A percentile compares a stretch with the other conserved stretches of the same genome.
Evolutionary conservation across 176 grass and related monocot species (phyloP).

Genomic region (Carex pumila): DNA sequence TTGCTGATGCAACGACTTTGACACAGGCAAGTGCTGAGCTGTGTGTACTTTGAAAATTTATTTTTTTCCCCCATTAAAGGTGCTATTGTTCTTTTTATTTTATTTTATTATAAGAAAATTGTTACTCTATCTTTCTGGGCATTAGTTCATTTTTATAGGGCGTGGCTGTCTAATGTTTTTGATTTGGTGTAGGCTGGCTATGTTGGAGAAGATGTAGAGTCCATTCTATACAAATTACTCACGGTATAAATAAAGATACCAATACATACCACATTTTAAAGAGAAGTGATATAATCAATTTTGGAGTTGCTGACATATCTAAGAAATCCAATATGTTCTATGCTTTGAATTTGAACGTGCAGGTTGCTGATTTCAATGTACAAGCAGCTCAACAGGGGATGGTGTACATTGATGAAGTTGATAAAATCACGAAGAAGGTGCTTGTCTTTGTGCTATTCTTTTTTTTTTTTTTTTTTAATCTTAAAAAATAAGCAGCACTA

Average conservation of each 20-base stretch:
- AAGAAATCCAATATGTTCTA: neutral
- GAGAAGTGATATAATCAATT: neutral
- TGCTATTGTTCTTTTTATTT: neutral
- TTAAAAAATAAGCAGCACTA: neutral
- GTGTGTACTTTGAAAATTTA: neutral
- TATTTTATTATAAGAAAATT: conserved; percentile 10
- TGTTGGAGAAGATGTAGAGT: conserved; percentile 99
- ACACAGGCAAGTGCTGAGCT: conserved; percentile 70
- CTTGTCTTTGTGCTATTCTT: neutral
- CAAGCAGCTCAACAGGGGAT: conserved; percentile 99
- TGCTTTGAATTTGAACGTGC: conserved; percentile 18
- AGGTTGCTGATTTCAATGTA: conserved; percentile 99
- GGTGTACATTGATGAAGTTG: conserved; percentile 99
- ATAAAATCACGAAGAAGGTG: conserved; percentile 99
- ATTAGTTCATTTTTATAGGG: neutral
- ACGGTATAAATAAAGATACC: conserved; percentile 37
- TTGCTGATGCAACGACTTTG: conserved; percentile 97
- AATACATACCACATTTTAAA: neutral
- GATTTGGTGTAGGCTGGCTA: conserved; percentile 81
- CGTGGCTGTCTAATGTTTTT: conserved; percentile 5
- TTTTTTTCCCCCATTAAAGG: neutral
- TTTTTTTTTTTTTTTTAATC: neutral
- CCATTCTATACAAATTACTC: conserved; percentile 97
- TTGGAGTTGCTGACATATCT: neutral
- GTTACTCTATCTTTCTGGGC: neutral